phyloP scores from a whole-genome alignment of 495 filamentous ascomycete genomes.

The Penicillium canescens region DNA sequence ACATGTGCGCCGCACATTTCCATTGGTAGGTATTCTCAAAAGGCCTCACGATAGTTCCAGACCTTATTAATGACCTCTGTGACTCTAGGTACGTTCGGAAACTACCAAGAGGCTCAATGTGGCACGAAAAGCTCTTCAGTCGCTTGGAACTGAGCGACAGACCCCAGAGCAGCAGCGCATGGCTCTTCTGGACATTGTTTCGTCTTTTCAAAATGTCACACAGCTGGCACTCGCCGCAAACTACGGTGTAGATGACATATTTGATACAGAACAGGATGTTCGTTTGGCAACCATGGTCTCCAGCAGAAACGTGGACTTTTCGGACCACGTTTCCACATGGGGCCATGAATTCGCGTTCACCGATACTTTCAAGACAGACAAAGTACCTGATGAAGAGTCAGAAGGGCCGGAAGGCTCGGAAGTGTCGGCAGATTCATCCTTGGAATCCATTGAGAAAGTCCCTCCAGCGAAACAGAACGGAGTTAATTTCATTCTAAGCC shows the following conservation, averaged over 20 bases:
- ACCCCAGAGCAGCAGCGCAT: constrained; percentile 42
- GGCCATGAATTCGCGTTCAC: constrained; percentile 44
- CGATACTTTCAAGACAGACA: background rate
- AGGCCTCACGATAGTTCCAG: no score
- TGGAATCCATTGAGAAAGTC: no score
- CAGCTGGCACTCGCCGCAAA: constrained; percentile 39
- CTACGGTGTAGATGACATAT: constrained; percentile 42
- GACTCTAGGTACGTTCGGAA: constrained; percentile 41
- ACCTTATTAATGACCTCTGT: background rate
- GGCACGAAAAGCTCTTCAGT: constrained; percentile 29
- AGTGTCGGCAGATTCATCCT: no score
- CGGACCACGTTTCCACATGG: constrained; percentile 31
- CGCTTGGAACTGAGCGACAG: constrained; percentile 46
- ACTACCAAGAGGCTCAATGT: constrained; percentile 39
- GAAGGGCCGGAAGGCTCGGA: no score
- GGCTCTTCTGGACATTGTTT: constrained; percentile 43
- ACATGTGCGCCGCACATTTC: constrained; percentile 53
- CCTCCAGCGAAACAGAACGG: background rate
- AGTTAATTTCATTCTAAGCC: background rate
- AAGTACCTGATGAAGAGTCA: background rate
- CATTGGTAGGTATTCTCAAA: constrained; percentile 31
- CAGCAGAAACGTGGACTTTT: constrained; percentile 41
- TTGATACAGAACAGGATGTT: constrained; percentile 30
- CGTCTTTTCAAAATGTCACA: constrained; percentile 42
- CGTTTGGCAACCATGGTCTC: constrained; percentile 49